Percentiles rank a stretch among this genome's conserved stretches.
phyloP scores from a whole-genome alignment of 495 filamentous ascomycete genomes.

The Friedmanniomyces endolithicus region DNA sequence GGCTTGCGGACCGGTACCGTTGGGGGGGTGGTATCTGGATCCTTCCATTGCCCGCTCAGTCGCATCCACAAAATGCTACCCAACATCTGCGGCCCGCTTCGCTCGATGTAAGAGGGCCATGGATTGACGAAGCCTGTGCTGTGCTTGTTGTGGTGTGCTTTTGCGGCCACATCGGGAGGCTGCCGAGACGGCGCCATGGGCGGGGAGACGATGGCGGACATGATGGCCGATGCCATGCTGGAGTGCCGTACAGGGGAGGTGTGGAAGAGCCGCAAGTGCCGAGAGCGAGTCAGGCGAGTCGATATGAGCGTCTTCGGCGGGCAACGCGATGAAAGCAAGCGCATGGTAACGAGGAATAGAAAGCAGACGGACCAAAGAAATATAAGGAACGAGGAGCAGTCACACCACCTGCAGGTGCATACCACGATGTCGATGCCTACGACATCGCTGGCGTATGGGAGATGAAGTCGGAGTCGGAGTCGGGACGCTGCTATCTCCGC shows the following conservation, averaged over 20 bases:
- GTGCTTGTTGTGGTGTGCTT: conserved; percentile 45
- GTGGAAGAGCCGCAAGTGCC: background rate
- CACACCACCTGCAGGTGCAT: background rate
- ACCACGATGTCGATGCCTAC: background rate
- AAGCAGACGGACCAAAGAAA: background rate
- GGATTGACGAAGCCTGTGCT: conserved; percentile 52
- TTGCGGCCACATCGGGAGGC: conserved; percentile 44
- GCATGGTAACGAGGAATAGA: background rate
- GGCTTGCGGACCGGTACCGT: conserved; percentile 59
- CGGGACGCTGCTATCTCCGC: background rate
- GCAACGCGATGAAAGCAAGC: background rate
- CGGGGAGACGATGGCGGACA: conserved; percentile 46
- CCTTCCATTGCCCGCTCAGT: conserved; percentile 45
- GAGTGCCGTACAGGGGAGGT: conserved; percentile 3
- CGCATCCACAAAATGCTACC: conserved; percentile 35
- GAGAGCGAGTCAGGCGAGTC: background rate
- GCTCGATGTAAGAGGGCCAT: conserved; percentile 27
- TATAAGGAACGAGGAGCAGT: background rate
- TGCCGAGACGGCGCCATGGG: conserved; percentile 33
- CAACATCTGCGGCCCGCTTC: conserved; percentile 5
- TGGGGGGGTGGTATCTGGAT: conserved; percentile 50
- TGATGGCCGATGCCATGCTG: conserved; percentile 32
- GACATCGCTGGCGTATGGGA: background rate
- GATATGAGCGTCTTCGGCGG: background rate
- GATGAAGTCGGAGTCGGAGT: background rate